A percentile compares a stretch with the other conserved stretches of the same genome.
phyloP scores from a whole-genome alignment of 371 early-diverging fungal genomes.

The Mortierella sp. region DNA sequence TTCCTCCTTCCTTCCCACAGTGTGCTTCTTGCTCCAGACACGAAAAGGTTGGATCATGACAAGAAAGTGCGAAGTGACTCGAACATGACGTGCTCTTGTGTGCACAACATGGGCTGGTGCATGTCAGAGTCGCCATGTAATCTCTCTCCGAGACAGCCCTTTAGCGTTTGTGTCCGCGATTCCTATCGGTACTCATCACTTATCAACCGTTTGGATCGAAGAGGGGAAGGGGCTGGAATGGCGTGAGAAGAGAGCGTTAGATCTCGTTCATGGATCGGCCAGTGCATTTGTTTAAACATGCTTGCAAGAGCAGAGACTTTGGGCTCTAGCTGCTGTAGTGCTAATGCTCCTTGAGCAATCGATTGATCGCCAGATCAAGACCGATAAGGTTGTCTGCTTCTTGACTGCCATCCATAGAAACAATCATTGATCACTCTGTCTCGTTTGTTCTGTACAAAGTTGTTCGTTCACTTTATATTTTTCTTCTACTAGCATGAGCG shows the following conservation, averaged over 20 bases:
- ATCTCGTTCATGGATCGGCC: not conserved
- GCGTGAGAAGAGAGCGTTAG: not conserved
- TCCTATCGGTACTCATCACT: not conserved
- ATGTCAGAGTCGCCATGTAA: not conserved
- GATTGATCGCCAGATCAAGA: not conserved
- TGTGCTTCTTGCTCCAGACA: not conserved
- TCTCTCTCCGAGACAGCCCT: not conserved
- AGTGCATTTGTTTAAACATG: no score
- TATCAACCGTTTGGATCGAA: not conserved
- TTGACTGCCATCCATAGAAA: no score
- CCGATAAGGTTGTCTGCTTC: not conserved
- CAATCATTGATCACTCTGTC: no score
- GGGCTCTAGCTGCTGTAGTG: not conserved
- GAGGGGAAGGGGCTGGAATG: not conserved
- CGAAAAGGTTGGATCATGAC: not conserved
- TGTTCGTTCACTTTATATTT: not conserved
- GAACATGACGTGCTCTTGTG: not conserved
- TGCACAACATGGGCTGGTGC: slow-evolving; percentile 5
- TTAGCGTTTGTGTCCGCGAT: not conserved
- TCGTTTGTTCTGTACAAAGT: not conserved
- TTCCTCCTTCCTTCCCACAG: no score
- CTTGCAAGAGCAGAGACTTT: no score
- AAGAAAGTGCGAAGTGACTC: not conserved
- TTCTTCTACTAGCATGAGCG: not conserved
- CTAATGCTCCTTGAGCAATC: not conserved